Evolutionary conservation across 176 grass and related monocot species (phyloP).

Genomic region (Aegilops longissima): DNA sequence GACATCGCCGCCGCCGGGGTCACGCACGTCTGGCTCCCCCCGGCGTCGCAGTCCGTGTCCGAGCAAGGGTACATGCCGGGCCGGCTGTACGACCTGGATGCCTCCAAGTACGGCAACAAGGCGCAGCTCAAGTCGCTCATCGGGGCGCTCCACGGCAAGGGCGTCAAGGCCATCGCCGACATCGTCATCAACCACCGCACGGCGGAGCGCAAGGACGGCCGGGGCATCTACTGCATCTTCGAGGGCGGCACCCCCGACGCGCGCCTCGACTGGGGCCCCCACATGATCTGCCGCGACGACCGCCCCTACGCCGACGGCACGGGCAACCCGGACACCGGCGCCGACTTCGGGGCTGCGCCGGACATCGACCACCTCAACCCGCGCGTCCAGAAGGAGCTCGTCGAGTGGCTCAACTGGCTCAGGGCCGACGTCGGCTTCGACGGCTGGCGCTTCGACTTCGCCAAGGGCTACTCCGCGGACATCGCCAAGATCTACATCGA

Average conservation of each 20-base stretch:
- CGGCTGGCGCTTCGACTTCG: slow-evolving; percentile 77
- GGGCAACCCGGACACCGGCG: slow-evolving; percentile 70
- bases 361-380: slow-evolving; percentile 84
- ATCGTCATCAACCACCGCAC: slow-evolving; percentile 93
- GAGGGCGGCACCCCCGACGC: slow-evolving; percentile 66
- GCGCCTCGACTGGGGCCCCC: slow-evolving; percentile 76
- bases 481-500: slow-evolving; percentile 75
- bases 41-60: slow-evolving; percentile 64
- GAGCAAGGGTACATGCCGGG: slow-evolving; percentile 83
- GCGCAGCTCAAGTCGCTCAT: slow-evolving; percentile 69
- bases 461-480: slow-evolving; percentile 62
- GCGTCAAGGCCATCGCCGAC: slow-evolving; percentile 74
- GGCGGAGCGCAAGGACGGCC: slow-evolving; percentile 50
- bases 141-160: slow-evolving; percentile 48
- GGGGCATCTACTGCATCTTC: slow-evolving; percentile 75
- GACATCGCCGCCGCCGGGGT: slow-evolving; percentile 62
- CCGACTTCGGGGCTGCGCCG: slow-evolving; percentile 49
- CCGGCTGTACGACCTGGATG: slow-evolving; percentile 59
- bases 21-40: slow-evolving; percentile 89
- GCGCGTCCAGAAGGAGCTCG: slow-evolving; percentile 65
- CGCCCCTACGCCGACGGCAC: slow-evolving; percentile 56
- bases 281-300: slow-evolving; percentile 84
- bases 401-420: slow-evolving; percentile 81
- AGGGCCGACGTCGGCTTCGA: slow-evolving; percentile 84
- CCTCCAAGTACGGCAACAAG: slow-evolving; percentile 72